A percentile compares a stretch with the other conserved stretches of the same genome.
These are phyloP conservation scores for Entomortierella parvispora DNA, from an alignment of 192 early-diverging fungal genomes.

Conservation along the genomic window DNA sequence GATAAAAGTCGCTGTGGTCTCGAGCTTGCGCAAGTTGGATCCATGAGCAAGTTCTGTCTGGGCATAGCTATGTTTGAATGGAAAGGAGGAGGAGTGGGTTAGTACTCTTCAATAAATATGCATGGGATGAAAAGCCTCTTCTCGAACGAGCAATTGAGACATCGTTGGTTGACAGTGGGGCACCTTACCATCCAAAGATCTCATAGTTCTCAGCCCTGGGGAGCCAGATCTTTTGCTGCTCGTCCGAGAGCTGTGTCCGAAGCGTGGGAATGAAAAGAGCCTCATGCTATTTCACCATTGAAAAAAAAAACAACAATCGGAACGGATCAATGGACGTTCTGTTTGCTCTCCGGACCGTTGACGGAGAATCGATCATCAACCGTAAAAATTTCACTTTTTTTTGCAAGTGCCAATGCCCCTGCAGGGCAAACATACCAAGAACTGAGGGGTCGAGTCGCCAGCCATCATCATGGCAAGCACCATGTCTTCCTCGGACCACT, in stretches of 20 bases:
- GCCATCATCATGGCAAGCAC: slow-evolving; percentile 64
- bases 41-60: slow-evolving; percentile 75
- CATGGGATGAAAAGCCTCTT: background rate
- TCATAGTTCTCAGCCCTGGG: slow-evolving; percentile 65
- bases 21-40: slow-evolving; percentile 83
- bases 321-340: background rate
- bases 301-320: background rate
- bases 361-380: background rate
- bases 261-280: slow-evolving; percentile 52
- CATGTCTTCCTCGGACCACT: slow-evolving; percentile 77
- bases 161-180: too few species aligned
- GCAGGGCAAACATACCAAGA: slow-evolving; percentile 53
- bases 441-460: slow-evolving; percentile 58
- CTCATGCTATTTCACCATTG: slow-evolving; percentile 38
- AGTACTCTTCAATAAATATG: background rate
- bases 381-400: slow-evolving; percentile 25
- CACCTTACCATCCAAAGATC: slow-evolving; percentile 68
- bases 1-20: slow-evolving; percentile 89
- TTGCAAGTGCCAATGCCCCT: background rate
- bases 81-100: too few species aligned
- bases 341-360: background rate
- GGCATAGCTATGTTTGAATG: slow-evolving; percentile 62
- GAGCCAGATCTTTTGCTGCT: slow-evolving; percentile 52
- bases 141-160: too few species aligned
- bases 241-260: slow-evolving; percentile 49